These are phyloP conservation scores for Penicillium cinerascens DNA, from an alignment of 495 filamentous ascomycete genomes.

Conservation along the genomic window DNA sequence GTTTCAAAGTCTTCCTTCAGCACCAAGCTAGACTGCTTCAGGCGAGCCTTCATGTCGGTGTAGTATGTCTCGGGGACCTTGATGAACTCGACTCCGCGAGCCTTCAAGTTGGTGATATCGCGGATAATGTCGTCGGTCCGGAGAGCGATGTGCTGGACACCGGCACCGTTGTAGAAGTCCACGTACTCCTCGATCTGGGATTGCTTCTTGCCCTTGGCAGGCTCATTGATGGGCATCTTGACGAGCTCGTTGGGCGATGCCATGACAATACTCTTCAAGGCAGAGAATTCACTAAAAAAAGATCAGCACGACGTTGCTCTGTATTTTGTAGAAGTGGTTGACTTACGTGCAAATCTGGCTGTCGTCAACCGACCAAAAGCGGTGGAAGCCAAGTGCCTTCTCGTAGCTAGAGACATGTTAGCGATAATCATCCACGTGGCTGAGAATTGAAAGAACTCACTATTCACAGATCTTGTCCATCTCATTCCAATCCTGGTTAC, in stretches of 20 bases:
- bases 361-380: slow-evolving; percentile 94
- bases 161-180: slow-evolving; percentile 77
- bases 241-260: slow-evolving; percentile 73
- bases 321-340: neutral
- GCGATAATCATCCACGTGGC: neutral
- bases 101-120: slow-evolving; percentile 68
- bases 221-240: slow-evolving; percentile 98
- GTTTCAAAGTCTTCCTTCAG: slow-evolving; percentile 74
- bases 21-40: slow-evolving; percentile 50
- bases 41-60: slow-evolving; percentile 63
- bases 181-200: slow-evolving; percentile 94
- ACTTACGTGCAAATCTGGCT: slow-evolving; percentile 71
- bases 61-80: slow-evolving; percentile 80
- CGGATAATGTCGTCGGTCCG: slow-evolving; percentile 73
- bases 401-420: slow-evolving; percentile 61
- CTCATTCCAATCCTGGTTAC: slow-evolving; percentile 87
- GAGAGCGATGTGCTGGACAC: slow-evolving; percentile 89
- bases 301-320: neutral
- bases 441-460: slow-evolving; percentile 25
- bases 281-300: slow-evolving; percentile 63
- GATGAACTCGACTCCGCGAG: slow-evolving; percentile 85
- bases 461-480: slow-evolving; percentile 83
- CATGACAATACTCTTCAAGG: slow-evolving; percentile 84
- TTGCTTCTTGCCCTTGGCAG: slow-evolving; percentile 77
- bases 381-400: slow-evolving; percentile 81